Evolutionary conservation across 768 basidiomycete genomes (phyloP), one percentile per base, ranked within the genome.

Genomic region (Agrocybe praecox): DNA sequence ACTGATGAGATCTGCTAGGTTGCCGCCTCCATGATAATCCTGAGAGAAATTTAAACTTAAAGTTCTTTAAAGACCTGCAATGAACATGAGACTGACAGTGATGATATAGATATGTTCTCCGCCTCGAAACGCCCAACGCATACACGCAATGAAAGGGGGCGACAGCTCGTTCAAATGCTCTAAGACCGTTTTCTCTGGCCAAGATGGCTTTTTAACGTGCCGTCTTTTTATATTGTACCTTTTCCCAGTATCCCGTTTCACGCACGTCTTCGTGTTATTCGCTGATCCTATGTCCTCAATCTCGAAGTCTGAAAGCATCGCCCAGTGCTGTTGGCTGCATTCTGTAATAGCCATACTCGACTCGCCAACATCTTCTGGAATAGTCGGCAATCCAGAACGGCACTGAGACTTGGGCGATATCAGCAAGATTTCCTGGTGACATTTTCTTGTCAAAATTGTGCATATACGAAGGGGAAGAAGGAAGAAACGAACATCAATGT

Each of bases 371-470:
- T 69, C 72, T 62, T 74, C 73, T 11, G 63, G 65, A 40, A 75
- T 75, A n/a, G 70, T 70, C 3, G 73, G 58, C 8, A 75, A 57
- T 11, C 63, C 58, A 45, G 65, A 67, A 17, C 64, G 58, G 6
- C n/a, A 3, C n/a, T 40, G 36, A 40, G 12, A 12, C 59, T 79
- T 81, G 2, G 73, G 72, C 1, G 76, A 76, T 58, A 84, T 73
- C 14, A 82, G 67, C 58, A 82, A 63, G 9, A 82, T 75, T 65
- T 83, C 82, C 82, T 84, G 48, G 1, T 29, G 26, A 21, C 32
- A 21, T 10, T 43, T 26, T 55, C 34, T 9, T 34, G 9, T 40
- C 45, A 40, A 1, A 19, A 26, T 21, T n/a, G 33, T 24, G 43
- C 24, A 24, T n/a, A 54, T 56, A 48, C 10, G 22, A 36, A 34